Evolutionary conservation across 2,329 filamentous ascomycete species (phyloP).

Genomic region (Pyricularia grisea): DNA sequence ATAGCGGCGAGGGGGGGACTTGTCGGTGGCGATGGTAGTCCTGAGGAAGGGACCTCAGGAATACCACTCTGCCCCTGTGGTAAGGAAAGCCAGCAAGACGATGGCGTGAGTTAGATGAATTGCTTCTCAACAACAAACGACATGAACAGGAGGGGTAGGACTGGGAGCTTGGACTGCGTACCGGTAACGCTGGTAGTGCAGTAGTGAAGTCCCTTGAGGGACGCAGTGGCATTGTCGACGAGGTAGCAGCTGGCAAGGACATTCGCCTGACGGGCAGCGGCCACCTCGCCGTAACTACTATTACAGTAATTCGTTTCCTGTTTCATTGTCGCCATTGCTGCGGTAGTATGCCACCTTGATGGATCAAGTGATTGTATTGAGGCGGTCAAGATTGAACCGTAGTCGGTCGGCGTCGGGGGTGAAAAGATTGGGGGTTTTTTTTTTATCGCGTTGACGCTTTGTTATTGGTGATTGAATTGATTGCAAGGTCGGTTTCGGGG

Average conservation of each 20-base stretch:
- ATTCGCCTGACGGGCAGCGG: constrained; percentile 53
- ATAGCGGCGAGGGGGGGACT: constrained; percentile 81
- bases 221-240: constrained; percentile 58
- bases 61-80: constrained; percentile 77
- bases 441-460: background rate
- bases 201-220: constrained; percentile 82
- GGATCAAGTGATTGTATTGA: background rate
- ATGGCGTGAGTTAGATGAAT: constrained; percentile 11
- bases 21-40: constrained; percentile 74
- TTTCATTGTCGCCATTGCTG: constrained; percentile 60
- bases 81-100: background rate
- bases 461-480: background rate
- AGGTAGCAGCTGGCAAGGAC: constrained; percentile 89
- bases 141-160: constrained; percentile 7
- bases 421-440: background rate
- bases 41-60: constrained; percentile 84
- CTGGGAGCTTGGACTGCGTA: constrained; percentile 25
- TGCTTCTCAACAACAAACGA: background rate
- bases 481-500: background rate
- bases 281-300: constrained; percentile 67
- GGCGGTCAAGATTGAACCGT: background rate
- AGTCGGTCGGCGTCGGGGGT: background rate
- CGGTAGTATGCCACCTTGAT: constrained; percentile 19
- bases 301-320: constrained; percentile 60
- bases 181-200: constrained; percentile 84